Conservation (phyloP, 441 rosid species). For the Macaranga tanarius region DNA sequence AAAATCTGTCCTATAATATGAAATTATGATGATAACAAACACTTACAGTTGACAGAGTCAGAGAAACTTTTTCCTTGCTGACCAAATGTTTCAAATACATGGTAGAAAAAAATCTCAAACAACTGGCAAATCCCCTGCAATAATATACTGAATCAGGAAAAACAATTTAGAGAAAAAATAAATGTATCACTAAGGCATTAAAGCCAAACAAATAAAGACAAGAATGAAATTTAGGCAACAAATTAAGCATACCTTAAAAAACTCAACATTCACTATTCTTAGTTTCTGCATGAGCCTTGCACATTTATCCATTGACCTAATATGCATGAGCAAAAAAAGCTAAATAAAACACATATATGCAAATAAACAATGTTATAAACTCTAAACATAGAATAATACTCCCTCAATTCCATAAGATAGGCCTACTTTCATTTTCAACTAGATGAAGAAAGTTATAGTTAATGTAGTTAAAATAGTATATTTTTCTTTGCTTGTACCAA, state of each 20-base stretch:
- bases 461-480: too few relatives aligned
- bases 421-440: too few relatives aligned
- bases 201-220: conserved; percentile 17
- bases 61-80: conserved; percentile 53
- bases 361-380: conserved; percentile 7
- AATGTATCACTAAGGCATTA: conserved; percentile 19
- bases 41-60: conserved; percentile 71
- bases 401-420: too few relatives aligned
- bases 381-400: conserved; percentile 4
- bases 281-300: conserved; percentile 99
- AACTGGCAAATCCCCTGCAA: conserved; percentile 98
- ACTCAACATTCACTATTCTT: conserved; percentile 85
- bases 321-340: conserved; percentile 27
- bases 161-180: conserved; percentile 37
- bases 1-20: not conserved
- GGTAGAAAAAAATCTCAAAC: conserved; percentile 81
- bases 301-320: conserved; percentile 96
- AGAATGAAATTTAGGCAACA: conserved; percentile 10
- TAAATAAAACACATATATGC: conserved; percentile 20
- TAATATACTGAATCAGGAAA: conserved; percentile 61
- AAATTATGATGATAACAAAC: conserved; percentile 11
- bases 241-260: conserved; percentile 68
- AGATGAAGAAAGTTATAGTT: too few relatives aligned
- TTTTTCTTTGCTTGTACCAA: too few relatives aligned
- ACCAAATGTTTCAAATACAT: conserved; percentile 75